phyloP scores from a whole-genome alignment of 352 stramenopile genomes.

The Aphanomyces stellatus region DNA sequence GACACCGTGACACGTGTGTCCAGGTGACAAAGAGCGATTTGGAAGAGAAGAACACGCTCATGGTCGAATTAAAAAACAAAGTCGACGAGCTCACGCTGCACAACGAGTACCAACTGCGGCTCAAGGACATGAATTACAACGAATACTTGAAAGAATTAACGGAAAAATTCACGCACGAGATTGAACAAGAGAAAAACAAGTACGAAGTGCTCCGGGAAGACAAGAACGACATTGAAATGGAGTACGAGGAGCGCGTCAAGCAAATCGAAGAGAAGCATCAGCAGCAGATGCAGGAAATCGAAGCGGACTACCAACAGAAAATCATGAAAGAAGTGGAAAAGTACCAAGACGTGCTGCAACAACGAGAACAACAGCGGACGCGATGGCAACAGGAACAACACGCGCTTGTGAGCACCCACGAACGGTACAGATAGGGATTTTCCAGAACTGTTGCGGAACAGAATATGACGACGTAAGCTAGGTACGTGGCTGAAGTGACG shows the following conservation, averaged over 20 bases:
- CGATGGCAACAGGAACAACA: constrained; percentile 66
- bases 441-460: not conserved
- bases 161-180: constrained; percentile 89
- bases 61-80: constrained; percentile 91
- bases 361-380: constrained; percentile 54
- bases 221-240: constrained; percentile 86
- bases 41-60: constrained; percentile 88
- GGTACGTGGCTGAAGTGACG: constrained; percentile 82
- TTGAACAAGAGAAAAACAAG: constrained; percentile 89
- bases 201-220: constrained; percentile 85
- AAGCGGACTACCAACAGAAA: constrained; percentile 85
- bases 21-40: constrained; percentile 87
- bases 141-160: constrained; percentile 95
- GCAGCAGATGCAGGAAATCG: constrained; percentile 84
- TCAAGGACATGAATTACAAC: constrained; percentile 94
- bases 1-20: not conserved
- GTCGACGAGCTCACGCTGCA: constrained; percentile 91
- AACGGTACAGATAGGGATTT: constrained; percentile 48
- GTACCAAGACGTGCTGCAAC: constrained; percentile 83
- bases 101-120: constrained; percentile 92
- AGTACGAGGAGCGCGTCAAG: constrained; percentile 87
- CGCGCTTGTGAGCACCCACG: constrained; percentile 31
- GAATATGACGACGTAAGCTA: not conserved
- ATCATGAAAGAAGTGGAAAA: constrained; percentile 88
- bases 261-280: constrained; percentile 86